These are phyloP conservation scores for Poa annua DNA, from an alignment of 176 grass and related monocot species.

Conservation along the genomic window DNA sequence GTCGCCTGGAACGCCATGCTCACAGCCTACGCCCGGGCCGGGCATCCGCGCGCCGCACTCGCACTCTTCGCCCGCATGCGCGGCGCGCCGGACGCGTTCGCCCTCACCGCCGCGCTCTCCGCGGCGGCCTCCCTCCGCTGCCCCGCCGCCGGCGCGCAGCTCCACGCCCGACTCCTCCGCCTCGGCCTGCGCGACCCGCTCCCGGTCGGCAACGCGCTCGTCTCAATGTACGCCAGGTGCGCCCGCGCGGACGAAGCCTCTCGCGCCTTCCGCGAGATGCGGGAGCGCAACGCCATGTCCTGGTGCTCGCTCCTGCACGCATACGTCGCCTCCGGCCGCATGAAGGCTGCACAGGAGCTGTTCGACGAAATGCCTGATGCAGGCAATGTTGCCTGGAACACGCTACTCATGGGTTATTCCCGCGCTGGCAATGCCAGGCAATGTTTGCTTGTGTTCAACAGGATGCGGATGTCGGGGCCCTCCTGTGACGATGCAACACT, in stretches of 20 bases:
- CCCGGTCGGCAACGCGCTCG: constrained; percentile 66
- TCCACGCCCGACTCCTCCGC: constrained; percentile 59
- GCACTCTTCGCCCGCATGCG: constrained; percentile 51
- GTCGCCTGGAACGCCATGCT: constrained; percentile 81
- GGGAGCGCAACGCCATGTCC: constrained; percentile 51
- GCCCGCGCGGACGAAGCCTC: constrained; percentile 37
- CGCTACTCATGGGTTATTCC: constrained; percentile 60
- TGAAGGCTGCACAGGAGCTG: constrained; percentile 37
- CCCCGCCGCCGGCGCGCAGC: constrained; percentile 36
- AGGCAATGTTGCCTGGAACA: constrained; percentile 66
- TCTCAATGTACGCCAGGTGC: constrained; percentile 72
- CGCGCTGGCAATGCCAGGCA: constrained; percentile 31
- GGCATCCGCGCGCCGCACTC: constrained; percentile 42
- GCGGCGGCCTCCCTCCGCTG: constrained; percentile 41
- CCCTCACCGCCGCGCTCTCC: constrained; percentile 56
- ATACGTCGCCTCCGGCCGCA: constrained; percentile 15
- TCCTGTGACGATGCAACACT: constrained; percentile 54
- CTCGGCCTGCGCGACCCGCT: constrained; percentile 50
- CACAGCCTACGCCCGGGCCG: constrained; percentile 58
- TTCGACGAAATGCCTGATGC: constrained; percentile 58
- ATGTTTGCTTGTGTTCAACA: constrained; percentile 50
- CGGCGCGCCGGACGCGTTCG: constrained; percentile 48
- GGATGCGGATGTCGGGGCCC: constrained; percentile 41
- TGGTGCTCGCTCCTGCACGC: constrained; percentile 73
- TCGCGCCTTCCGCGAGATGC: constrained; percentile 60